phyloP scores from a whole-genome alignment of 257 asterid species.

The Solanum gandarillasii region DNA sequence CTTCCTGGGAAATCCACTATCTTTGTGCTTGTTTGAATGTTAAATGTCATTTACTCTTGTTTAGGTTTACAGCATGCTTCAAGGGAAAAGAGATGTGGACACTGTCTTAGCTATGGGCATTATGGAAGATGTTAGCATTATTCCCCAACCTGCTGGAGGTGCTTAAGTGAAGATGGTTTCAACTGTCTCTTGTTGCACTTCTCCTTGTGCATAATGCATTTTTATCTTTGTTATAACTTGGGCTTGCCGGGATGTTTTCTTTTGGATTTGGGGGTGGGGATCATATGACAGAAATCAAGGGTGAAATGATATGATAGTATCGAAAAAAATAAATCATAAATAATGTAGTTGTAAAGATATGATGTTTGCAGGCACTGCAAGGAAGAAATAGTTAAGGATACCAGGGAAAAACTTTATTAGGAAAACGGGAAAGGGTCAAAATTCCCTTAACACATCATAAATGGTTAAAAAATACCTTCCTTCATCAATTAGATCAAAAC shows the following conservation, averaged over 20 bases:
- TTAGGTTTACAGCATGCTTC: constrained; percentile 97
- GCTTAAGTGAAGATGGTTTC: constrained; percentile 18
- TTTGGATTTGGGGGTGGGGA: background rate
- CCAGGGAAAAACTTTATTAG: background rate
- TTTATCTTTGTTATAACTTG: background rate
- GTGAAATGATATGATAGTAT: background rate
- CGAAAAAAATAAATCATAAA: background rate
- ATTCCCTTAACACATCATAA: background rate
- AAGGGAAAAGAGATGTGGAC: constrained; percentile 94
- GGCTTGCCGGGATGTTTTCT: background rate
- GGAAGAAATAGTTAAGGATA: background rate
- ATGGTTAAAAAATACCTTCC: background rate
- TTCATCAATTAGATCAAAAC: background rate
- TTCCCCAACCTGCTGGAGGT: constrained; percentile 99
- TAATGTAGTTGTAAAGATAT: background rate
- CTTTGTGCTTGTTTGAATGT: background rate
- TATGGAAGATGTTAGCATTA: constrained; percentile 91
- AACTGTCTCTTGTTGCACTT: constrained; percentile 6
- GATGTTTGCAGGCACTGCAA: background rate
- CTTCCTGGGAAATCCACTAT: background rate
- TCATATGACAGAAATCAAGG: background rate
- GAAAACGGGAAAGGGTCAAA: background rate
- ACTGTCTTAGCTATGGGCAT: constrained; percentile 92
- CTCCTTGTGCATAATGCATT: background rate
- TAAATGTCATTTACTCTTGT: background rate